Evolutionary conservation across 345 rosid species (phyloP).

Genomic region (Populus tremula): DNA sequence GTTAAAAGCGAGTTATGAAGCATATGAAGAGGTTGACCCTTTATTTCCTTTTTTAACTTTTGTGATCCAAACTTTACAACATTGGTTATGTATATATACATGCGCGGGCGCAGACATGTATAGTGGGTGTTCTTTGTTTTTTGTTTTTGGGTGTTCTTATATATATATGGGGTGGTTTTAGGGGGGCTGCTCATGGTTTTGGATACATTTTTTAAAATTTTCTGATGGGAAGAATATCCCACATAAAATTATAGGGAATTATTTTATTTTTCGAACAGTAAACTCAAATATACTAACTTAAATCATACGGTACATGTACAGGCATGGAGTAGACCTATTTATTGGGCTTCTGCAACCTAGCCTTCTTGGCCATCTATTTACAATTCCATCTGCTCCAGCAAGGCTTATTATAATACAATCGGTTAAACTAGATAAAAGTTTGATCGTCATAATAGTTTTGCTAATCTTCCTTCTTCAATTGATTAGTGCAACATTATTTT

Average conservation of each 20-base stretch:
- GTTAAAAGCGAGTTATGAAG: not conserved
- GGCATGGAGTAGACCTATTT: not conserved
- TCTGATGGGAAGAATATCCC: not conserved
- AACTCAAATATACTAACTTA: not conserved
- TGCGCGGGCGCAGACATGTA: no score
- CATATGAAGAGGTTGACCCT: not conserved
- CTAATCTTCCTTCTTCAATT: not conserved
- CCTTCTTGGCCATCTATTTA: not conserved
- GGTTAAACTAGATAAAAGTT: not conserved
- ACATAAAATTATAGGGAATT: not conserved
- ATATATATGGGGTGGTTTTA: no score
- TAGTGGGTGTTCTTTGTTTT: no score
- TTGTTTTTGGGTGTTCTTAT: no score
- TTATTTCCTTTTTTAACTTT: not conserved
- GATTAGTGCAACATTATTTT: not conserved
- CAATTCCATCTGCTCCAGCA: not conserved
- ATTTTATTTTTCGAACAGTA: no score
- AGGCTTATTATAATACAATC: not conserved
- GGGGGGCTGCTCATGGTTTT: no score
- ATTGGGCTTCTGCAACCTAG: not conserved
- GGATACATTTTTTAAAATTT: no score
- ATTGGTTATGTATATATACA: no score
- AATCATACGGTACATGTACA: not conserved
- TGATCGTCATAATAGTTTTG: not conserved
- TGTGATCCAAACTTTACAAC: no score